Evolutionary conservation across 2,329 filamentous ascomycete genomes (phyloP).

Genomic region (Nothopassalora personata): DNA sequence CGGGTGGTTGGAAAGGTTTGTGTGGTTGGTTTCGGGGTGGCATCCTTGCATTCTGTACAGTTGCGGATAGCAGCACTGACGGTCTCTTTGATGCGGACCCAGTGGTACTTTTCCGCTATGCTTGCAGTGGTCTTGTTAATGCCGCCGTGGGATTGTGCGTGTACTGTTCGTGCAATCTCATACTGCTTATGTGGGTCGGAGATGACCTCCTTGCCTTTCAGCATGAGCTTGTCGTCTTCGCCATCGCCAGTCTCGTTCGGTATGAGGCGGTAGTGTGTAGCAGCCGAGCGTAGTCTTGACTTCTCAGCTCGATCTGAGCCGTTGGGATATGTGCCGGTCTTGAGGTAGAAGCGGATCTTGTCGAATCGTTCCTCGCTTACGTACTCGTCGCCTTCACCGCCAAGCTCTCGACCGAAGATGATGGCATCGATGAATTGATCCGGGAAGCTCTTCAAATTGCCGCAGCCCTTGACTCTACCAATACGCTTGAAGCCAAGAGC

Average conservation of each 20-base stretch:
- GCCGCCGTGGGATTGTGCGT: slow-evolving; percentile 73
- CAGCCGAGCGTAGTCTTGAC: slow-evolving; percentile 84
- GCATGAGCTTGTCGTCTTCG: slow-evolving; percentile 73
- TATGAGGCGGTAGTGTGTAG: slow-evolving; percentile 86
- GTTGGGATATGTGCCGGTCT: slow-evolving; percentile 86
- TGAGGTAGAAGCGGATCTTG: slow-evolving; percentile 96
- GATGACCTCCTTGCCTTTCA: slow-evolving; percentile 97
- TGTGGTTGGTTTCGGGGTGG: slow-evolving; percentile 33
- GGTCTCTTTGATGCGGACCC: slow-evolving; percentile 97
- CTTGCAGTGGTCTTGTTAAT: slow-evolving; percentile 98
- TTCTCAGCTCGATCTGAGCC: slow-evolving; percentile 94
- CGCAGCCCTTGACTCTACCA: slow-evolving; percentile 61
- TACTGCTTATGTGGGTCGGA: slow-evolving; percentile 85
- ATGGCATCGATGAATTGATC: slow-evolving; percentile 47
- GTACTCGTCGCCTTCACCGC: slow-evolving; percentile 67
- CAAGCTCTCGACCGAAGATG: slow-evolving; percentile 57
- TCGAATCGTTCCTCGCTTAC: slow-evolving; percentile 95
- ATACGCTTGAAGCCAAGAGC: slow-evolving; percentile 88
- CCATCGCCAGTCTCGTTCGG: slow-evolving; percentile 42
- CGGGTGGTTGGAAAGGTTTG: slow-evolving; percentile 3
- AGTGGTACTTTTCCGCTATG: slow-evolving; percentile 92
- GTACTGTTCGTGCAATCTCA: slow-evolving; percentile 74
- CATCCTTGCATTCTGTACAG: slow-evolving; percentile 82
- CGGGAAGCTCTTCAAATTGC: slow-evolving; percentile 45
- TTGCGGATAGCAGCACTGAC: slow-evolving; percentile 91